Percentiles rank a stretch among this genome's conserved stretches.
Conservation (phyloP, 2,329 filamentous ascomycete species). For the Ilyonectria destructans region DNA sequence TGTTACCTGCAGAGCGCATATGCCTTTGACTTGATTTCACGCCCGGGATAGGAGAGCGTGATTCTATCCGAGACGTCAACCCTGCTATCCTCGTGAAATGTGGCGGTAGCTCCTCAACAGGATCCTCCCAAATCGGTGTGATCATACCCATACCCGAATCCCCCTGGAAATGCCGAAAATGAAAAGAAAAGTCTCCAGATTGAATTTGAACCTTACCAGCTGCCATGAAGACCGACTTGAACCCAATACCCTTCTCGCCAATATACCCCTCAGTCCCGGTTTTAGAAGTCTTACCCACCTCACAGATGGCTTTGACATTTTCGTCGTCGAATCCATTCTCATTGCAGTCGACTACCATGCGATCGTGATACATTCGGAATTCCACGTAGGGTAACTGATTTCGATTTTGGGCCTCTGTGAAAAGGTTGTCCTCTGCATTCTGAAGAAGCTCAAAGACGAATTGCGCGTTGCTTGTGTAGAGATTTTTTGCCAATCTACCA, state of each 20-base stretch:
- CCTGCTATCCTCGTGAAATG: slow-evolving; percentile 1
- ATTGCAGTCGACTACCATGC: slow-evolving; percentile 22
- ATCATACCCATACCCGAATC: no score
- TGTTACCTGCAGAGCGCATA: no score
- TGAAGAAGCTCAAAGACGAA: slow-evolving; percentile 30
- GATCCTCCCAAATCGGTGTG: no score
- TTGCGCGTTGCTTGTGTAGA: slow-evolving; percentile 11
- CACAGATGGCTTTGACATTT: no score
- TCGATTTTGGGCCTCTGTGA: not conserved
- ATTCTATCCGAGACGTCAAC: no score
- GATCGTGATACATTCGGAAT: slow-evolving; percentile 7
- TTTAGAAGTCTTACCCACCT: slow-evolving; percentile 10
- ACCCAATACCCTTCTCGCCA: slow-evolving; percentile 25
- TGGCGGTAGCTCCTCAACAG: no score
- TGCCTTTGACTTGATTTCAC: no score
- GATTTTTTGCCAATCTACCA: slow-evolving; percentile 3
- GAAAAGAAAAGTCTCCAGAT: not conserved
- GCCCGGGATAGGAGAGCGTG: no score
- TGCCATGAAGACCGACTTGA: slow-evolving; percentile 21
- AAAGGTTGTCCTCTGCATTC: slow-evolving; percentile 28
- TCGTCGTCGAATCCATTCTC: slow-evolving; percentile 21
- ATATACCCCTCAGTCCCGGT: slow-evolving; percentile 2
- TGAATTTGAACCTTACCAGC: slow-evolving; percentile 7
- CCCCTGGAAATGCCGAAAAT: no score
- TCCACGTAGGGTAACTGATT: not conserved